Base-by-base conservation (phyloP, 2,329 filamentous ascomycete species). In the Geoglossum cookeanum region DNA sequence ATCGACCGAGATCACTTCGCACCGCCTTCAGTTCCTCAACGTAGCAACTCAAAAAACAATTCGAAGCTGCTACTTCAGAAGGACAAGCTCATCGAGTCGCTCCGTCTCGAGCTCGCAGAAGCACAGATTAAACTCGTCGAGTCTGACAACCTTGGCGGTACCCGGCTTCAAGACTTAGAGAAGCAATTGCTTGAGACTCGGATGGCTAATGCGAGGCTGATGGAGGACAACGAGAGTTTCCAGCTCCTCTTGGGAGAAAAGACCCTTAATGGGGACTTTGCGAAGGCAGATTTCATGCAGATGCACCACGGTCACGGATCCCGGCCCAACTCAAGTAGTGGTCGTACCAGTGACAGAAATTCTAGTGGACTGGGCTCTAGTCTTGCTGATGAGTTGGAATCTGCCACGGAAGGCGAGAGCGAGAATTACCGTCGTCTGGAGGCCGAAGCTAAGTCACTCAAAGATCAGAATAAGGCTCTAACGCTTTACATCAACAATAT, bases 401-500 rank as follows among this genome's bases (percentile, higher is more conserved):
- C 83, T 57, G 75, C 75, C 56, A 73, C 74, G 8, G 81, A 81
- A 60, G 78, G 77, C 48, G 81, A 85, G 60, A 71, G 73, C 61
- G 78, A 81, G 57, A 72, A 71, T 52, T 76, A 79, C 62, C 83
- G 83, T 64, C 81, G 80, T 56, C 75, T 92, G 11, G 90, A 96
- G 67, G 71, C 76, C 9, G 91, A 97, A 64, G 70, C 92, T 63
- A 88, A 85, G 69, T 77, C 79, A 7, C 74, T 87, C 64, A 91
- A 87, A 72, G 91, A 95, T 68, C 84, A 95, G 74, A 97, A 98
- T 75, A 97, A 97, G 74, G 92, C 92, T 33, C 76, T 98, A 64
- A 94, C 89, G 29, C 76, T 97, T 62, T 98, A 98, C 74, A 96
- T 98, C 75, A 95, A 97, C 78, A 94, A 92, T 73, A 97, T 98